Base-by-base conservation (phyloP, 495 filamentous ascomycete species). In the Chaetomidium leptoderma region DNA sequence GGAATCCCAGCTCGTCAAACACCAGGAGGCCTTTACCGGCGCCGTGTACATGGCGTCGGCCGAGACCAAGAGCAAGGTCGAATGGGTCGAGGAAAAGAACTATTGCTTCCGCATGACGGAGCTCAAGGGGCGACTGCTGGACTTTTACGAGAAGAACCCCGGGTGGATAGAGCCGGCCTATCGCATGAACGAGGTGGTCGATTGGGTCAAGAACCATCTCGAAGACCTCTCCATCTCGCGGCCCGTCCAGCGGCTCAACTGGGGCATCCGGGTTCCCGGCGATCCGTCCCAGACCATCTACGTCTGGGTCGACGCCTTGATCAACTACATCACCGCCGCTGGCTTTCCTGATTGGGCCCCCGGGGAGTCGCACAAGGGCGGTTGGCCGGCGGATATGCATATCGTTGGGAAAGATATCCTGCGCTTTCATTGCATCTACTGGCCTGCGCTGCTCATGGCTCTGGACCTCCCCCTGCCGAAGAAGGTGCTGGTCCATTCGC, bases 361-460 rank as follows among this genome's bases (percentile, higher is more conserved):
- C 1, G 86, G 86, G 30, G 55, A 58, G 7, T 71, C 77, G 42
- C 65, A 69, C 5, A 70, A 70, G 2, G 76, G 78, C 16, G 87
- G 86, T 23, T 98, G 95, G 95, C 95, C 93, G 32, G 92, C 88
- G 17, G 86, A 98, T 70, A 76, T 91, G 2, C 93, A 98, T 50
- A 84, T 98, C 14, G 84, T 97, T 50, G 93, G 93, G 27, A 98
- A 98, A 73, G 93, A 98, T 71, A 97, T 97, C 56, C 73, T 93
- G 53, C 85, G 93, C 24, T 98, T 98, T 71, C 95, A 98, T 71
- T 89, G 88, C 72, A 87, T 98, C 26, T 98, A 97, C 77, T 98
- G 93, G 93, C 93, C 93, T 1, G 93, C 93, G 2, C 86, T 98
- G 65, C 86, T 98, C 29, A 84, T 98, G 76, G 92, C 92, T 4